Percentiles rank a stretch among this genome's conserved stretches.
These are phyloP conservation scores for Hymenoscyphus salicellus DNA, from an alignment of 2,329 filamentous ascomycete genomes.

Conservation along the genomic window DNA sequence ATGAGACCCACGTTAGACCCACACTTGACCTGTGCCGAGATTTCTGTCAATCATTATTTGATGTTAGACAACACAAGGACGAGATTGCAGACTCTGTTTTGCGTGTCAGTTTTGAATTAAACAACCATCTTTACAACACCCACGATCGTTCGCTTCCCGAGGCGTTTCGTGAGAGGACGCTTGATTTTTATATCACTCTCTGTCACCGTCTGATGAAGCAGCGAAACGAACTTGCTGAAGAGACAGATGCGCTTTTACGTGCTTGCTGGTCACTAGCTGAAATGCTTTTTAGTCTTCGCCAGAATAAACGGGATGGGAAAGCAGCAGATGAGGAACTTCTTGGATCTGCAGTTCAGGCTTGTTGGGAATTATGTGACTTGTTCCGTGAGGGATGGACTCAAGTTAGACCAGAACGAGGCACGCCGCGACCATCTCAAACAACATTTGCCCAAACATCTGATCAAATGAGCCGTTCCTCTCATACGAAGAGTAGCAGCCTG, in stretches of 20 bases:
- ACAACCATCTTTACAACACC: constrained; percentile 92
- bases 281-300: constrained; percentile 86
- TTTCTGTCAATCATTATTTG: constrained; percentile 89
- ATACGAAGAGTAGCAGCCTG: constrained; percentile 41
- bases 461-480: constrained; percentile 44
- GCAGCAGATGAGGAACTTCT: constrained; percentile 78
- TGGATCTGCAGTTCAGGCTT: constrained; percentile 84
- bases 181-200: constrained; percentile 92
- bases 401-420: constrained; percentile 79
- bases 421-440: constrained; percentile 76
- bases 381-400: constrained; percentile 92
- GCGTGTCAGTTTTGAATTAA: constrained; percentile 89
- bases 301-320: constrained; percentile 72
- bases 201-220: constrained; percentile 98
- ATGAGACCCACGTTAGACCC: constrained; percentile 64
- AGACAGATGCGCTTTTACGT: constrained; percentile 78
- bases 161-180: constrained; percentile 79
- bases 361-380: constrained; percentile 91
- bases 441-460: constrained; percentile 62
- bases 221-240: constrained; percentile 70
- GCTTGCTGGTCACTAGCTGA: constrained; percentile 90
- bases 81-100: constrained; percentile 81
- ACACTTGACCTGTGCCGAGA: constrained; percentile 86
- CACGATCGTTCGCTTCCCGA: constrained; percentile 82
- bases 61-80: constrained; percentile 74